A percentile compares a stretch with the other conserved stretches of the same genome.
phyloP scores from a whole-genome alignment of 2,329 filamentous ascomycete species.

The Westerdykella ornata region DNA sequence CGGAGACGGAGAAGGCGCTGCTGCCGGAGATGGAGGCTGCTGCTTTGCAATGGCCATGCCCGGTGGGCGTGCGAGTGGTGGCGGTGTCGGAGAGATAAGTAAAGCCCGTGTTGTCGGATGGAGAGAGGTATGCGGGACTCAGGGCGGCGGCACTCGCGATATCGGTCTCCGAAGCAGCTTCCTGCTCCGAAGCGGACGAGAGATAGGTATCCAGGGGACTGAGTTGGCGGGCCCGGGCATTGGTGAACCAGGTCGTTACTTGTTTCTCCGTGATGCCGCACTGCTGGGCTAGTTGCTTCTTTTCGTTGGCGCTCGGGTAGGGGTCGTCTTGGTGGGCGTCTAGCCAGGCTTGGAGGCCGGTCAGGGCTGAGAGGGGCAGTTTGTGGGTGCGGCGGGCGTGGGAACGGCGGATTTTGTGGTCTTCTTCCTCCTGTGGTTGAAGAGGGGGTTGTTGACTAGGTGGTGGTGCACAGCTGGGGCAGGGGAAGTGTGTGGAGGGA shows the following conservation, averaged over 20 bases:
- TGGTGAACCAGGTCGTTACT: slow-evolving; percentile 33
- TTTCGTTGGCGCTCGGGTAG: slow-evolving; percentile 27
- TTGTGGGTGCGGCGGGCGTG: slow-evolving; percentile 24
- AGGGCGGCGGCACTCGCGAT: slow-evolving; percentile 8
- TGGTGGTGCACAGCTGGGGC: slow-evolving; percentile 11
- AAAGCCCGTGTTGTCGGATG: slow-evolving; percentile 3
- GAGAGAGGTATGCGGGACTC: slow-evolving; percentile 7
- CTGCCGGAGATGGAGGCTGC: slow-evolving; percentile 7
- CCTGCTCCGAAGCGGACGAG: slow-evolving; percentile 15
- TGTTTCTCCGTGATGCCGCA: slow-evolving; percentile 33
- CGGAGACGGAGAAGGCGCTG: slow-evolving; percentile 4
- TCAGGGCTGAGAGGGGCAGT: slow-evolving; percentile 24
- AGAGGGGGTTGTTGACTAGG: slow-evolving; percentile 8
- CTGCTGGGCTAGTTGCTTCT: slow-evolving; percentile 22
- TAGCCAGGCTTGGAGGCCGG: slow-evolving; percentile 25
- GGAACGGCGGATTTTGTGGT: slow-evolving; percentile 21
- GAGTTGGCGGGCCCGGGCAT: slow-evolving; percentile 27
- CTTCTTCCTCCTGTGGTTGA: slow-evolving; percentile 3
- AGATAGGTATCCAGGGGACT: slow-evolving; percentile 12
- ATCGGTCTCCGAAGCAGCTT: slow-evolving; percentile 11
- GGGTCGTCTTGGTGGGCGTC: slow-evolving; percentile 25
- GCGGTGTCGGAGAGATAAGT: slow-evolving; percentile 7
- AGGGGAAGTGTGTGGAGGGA: slow-evolving; percentile 6
- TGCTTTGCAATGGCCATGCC: slow-evolving; percentile 1
- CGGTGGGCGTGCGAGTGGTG: not conserved